Percentiles rank a stretch among this genome's conserved stretches.
Conservation (phyloP, 805 yeast genomes). For the Suhomyces faveliae region DNA sequence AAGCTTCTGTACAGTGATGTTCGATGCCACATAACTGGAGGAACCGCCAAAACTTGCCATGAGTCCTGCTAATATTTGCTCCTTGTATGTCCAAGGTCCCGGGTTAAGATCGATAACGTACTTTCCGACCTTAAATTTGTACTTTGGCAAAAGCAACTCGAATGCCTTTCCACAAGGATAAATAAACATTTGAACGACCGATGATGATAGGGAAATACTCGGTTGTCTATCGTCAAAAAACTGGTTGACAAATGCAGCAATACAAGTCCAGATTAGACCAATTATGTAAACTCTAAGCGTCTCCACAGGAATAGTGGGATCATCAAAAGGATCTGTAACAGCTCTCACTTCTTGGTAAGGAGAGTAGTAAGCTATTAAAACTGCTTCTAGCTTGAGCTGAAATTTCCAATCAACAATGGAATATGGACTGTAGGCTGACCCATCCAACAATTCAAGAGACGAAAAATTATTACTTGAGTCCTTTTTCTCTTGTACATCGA, state of each 20-base stretch:
- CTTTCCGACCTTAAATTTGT: slow-evolving; percentile 13
- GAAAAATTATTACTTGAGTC: not conserved
- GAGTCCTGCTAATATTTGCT: slow-evolving; percentile 61
- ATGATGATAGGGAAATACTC: slow-evolving; percentile 39
- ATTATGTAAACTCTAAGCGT: slow-evolving; percentile 53
- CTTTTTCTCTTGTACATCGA: not conserved
- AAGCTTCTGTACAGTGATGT: slow-evolving; percentile 22
- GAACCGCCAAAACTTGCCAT: slow-evolving; percentile 35
- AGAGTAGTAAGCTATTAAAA: slow-evolving; percentile 37
- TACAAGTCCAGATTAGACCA: slow-evolving; percentile 53
- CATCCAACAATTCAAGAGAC: not conserved
- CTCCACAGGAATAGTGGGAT: slow-evolving; percentile 30
- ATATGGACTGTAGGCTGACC: not conserved
- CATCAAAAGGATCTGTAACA: slow-evolving; percentile 40
- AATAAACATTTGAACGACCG: slow-evolving; percentile 47
- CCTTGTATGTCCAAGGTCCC: slow-evolving; percentile 64
- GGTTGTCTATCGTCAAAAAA: slow-evolving; percentile 57
- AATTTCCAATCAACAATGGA: slow-evolving; percentile 31
- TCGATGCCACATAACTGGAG: slow-evolving; percentile 21
- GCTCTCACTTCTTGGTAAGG: slow-evolving; percentile 44
- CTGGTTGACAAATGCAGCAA: slow-evolving; percentile 55
- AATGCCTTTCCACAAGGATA: slow-evolving; percentile 45
- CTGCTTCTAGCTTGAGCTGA: slow-evolving; percentile 38
- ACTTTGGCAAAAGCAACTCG: slow-evolving; percentile 38
- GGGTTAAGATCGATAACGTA: slow-evolving; percentile 42